These are phyloP conservation scores for Mimosa bimucronata DNA, from an alignment of 306 rosid genomes.

Conservation along the genomic window DNA sequence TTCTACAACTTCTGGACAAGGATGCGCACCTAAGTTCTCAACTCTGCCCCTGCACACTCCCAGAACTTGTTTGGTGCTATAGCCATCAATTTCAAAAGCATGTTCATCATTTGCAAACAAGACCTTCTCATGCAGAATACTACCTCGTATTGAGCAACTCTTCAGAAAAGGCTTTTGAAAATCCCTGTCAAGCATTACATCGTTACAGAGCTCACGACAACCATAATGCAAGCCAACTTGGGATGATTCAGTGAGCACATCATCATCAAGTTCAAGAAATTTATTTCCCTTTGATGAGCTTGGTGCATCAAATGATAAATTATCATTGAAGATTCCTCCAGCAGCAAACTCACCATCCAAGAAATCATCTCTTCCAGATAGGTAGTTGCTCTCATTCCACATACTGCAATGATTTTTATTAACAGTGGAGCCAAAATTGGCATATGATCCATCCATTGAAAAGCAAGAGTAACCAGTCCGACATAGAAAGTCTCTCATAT, in stretches of 20 bases:
- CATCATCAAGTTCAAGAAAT: constrained; percentile 42
- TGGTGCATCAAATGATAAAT: constrained; percentile 47
- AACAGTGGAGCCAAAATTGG: constrained; percentile 48
- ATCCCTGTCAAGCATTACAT: constrained; percentile 43
- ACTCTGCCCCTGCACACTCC: constrained; percentile 36
- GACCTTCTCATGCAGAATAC: constrained; percentile 48
- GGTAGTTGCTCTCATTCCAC: constrained; percentile 41
- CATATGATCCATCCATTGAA: constrained; percentile 45
- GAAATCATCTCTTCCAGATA: constrained; percentile 43
- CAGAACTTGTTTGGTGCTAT: constrained; percentile 47
- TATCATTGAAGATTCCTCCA: constrained; percentile 39
- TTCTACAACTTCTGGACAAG: constrained; percentile 42
- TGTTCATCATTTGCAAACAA: constrained; percentile 46
- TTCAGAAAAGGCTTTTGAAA: constrained; percentile 58
- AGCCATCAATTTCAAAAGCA: constrained; percentile 47
- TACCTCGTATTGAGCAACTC: constrained; percentile 58
- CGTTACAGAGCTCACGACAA: constrained; percentile 37
- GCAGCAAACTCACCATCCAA: constrained; percentile 42
- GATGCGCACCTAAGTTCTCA: constrained; percentile 36
- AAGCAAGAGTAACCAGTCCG: constrained; percentile 46
- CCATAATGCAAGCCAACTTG: constrained; percentile 42
- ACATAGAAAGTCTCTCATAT: constrained; percentile 41
- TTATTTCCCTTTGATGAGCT: constrained; percentile 50
- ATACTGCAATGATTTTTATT: constrained; percentile 31
- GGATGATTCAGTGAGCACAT: constrained; percentile 42